Base-by-base conservation (phyloP, 1,284 basidiomycete genomes). In the Schizophyllum commune region DNA sequence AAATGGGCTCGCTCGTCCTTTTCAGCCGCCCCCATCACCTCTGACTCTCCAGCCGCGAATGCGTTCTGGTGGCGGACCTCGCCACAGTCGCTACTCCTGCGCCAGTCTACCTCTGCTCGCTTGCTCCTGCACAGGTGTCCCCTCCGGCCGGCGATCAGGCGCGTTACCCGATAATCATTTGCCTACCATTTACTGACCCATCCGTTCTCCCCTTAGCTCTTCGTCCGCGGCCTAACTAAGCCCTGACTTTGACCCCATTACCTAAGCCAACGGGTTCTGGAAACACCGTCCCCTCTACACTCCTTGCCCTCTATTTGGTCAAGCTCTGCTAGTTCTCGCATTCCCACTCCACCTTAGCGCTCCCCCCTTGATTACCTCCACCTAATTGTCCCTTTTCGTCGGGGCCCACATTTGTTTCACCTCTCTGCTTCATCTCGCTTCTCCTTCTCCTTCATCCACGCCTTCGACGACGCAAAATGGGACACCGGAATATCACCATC, bases 401-500 rank as follows among this genome's bases (percentile, higher is more conserved):
- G 39, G 39, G 13, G 13, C 39, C 17, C 17, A 11, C 8, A 47
- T 47, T 8, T 17, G 17, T 55, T 47, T 61, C 64, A 13, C 17
- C 39, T 13, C 17, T 17, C 39, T 47, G 17, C 39, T 47, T 47
- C 39, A 11, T 47, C 39, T 47, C 39, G 9, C 13, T 17, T 17
- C 13, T 47, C 39, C 4, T 13, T 47, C 39, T 47, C 39, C 39
- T 47, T 17, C 39, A 17, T 17, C 9, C 17, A 11, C 39, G 17
- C 39, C 39, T 17, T 17, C 13, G 39, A 47, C 39, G 39, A 47
- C 39, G 39, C 39, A 47, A 47, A 47, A 47, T 47, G 39, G 39
- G 39, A 47, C 39, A 47, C 17, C 58, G 56, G 47, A 72, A 70
- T 55, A 54, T 64, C 22, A 67, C 70, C n/a, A 69, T 62, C 63